Percentiles rank a stretch among this genome's conserved stretches.
phyloP scores from a whole-genome alignment of 352 stramenopile genomes.

The Phytophthora aleatoria region DNA sequence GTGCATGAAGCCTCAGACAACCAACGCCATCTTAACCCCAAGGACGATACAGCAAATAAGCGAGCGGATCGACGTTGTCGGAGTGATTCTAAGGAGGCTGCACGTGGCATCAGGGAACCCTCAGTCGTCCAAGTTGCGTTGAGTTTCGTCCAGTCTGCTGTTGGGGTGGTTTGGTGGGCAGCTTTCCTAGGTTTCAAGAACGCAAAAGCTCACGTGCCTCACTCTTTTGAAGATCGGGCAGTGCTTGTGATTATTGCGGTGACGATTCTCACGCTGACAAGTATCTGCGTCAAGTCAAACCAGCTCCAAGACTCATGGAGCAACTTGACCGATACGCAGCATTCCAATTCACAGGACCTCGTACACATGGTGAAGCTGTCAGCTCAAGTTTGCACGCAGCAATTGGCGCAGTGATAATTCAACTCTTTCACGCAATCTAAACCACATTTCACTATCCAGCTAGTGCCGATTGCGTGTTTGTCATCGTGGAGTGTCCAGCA shows the following conservation, averaged over 20 bases:
- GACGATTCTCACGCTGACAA: conserved; percentile 12
- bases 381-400: conserved; percentile 7
- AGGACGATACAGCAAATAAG: background rate
- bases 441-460: no score
- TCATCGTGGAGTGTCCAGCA: no score
- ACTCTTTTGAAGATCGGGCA: conserved; percentile 17
- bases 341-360: conserved; percentile 9
- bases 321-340: conserved; percentile 11
- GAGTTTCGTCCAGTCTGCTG: conserved; percentile 17
- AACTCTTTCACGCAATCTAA: no score
- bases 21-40: background rate
- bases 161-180: conserved; percentile 9
- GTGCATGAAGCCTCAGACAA: background rate
- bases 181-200: background rate
- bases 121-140: conserved; percentile 14
- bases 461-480: no score
- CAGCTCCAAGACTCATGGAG: conserved; percentile 21
- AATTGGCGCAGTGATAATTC: conserved; percentile 3
- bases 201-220: conserved; percentile 11
- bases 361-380: conserved; percentile 25
- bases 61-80: background rate
- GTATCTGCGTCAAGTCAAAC: conserved; percentile 12
- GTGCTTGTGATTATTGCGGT: conserved; percentile 1
- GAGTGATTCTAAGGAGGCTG: background rate
- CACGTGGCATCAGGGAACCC: background rate